Percentiles rank a stretch among this genome's conserved stretches.
Evolutionary conservation across 768 basidiomycete genomes (phyloP).

Genomic region (Austroboletus eburneus): DNA sequence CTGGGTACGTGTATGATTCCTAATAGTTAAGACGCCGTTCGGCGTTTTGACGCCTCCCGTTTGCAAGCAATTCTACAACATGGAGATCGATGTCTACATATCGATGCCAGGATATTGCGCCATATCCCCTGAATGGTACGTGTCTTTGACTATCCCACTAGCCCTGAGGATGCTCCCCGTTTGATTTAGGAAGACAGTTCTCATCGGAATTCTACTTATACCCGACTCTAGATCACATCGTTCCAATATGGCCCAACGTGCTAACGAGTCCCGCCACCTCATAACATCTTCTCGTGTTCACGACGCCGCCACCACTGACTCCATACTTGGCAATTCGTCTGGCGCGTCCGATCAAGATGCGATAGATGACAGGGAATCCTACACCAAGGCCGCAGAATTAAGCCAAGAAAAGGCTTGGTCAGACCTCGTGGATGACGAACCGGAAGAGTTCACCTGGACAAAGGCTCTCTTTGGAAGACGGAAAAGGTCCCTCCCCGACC

Average conservation of each 20-base stretch:
- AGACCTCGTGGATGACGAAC: conserved; percentile 9
- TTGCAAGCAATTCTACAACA: no score
- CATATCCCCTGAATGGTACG: no score
- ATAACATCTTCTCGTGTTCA: not conserved
- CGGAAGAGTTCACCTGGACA: not conserved
- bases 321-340: not conserved
- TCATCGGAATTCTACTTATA: no score
- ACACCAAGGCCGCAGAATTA: not conserved
- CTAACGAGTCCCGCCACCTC: not conserved
- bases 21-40: no score
- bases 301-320: not conserved
- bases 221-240: not conserved
- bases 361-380: not conserved
- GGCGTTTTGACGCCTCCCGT: no score
- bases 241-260: not conserved
- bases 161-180: no score
- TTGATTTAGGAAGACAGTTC: no score
- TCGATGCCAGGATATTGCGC: no score
- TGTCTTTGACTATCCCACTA: no score
- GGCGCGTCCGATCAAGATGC: not conserved
- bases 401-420: not conserved
- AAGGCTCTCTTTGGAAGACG: conserved; percentile 6
- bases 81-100: no score
- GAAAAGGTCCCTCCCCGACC: conserved; percentile 7
- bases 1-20: no score